A percentile compares a stretch with the other conserved stretches of the same genome.
Conservation (phyloP, 2,329 filamentous ascomycete genomes). For the Trichoderma gracile region DNA sequence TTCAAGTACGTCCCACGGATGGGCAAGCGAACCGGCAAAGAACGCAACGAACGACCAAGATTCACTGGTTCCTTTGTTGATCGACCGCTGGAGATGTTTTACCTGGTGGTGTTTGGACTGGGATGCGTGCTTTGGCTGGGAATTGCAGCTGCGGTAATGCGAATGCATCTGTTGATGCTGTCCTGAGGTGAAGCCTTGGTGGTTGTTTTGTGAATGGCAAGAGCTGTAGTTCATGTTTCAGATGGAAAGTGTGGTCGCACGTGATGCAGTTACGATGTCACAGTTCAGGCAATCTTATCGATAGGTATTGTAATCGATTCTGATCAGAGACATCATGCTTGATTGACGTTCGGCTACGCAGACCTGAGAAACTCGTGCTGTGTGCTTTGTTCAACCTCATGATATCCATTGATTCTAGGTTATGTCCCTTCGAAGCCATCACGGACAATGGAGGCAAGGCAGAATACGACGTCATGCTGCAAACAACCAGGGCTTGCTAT, state of each 20-base stretch:
- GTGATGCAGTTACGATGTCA: background rate
- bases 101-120: conserved; percentile 31
- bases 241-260: background rate
- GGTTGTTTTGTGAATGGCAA: too few relatives aligned
- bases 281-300: background rate
- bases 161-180: background rate
- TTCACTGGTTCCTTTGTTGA: conserved; percentile 26
- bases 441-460: too few relatives aligned
- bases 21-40: conserved; percentile 30
- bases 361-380: background rate
- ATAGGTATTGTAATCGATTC: background rate
- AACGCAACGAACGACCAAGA: conserved; percentile 28
- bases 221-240: background rate
- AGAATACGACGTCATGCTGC: too few relatives aligned
- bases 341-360: background rate
- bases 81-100: conserved; percentile 34
- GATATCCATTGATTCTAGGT: too few relatives aligned
- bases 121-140: conserved; percentile 10
- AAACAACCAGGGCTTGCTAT: too few relatives aligned
- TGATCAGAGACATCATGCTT: background rate
- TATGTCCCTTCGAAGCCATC: too few relatives aligned
- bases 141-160: background rate
- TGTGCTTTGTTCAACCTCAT: background rate
- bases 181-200: background rate
- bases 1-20: conserved; percentile 39